These are phyloP conservation scores for Lactuca sativa DNA, from an alignment of 129 eudicot genomes.

Conservation along the genomic window DNA sequence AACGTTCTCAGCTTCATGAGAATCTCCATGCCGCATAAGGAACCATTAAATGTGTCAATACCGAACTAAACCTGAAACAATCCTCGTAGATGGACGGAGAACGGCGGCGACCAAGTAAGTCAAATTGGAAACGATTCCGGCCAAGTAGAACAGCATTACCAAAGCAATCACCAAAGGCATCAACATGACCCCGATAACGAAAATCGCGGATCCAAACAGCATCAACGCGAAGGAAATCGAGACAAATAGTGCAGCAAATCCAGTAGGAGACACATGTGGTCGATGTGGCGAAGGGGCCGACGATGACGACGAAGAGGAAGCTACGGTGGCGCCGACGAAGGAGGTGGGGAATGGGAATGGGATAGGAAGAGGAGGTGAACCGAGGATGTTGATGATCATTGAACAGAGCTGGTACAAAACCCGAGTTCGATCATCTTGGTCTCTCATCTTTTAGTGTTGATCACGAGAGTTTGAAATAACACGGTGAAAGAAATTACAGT, in stretches of 20 bases:
- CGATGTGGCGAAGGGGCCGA: constrained; percentile 17
- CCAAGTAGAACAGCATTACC: constrained; percentile 56
- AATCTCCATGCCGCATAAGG: constrained; percentile 26
- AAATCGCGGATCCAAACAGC: constrained; percentile 61
- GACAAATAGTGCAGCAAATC: constrained; percentile 55
- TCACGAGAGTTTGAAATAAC: not conserved
- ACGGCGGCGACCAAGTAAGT: constrained; percentile 40
- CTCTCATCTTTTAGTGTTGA: constrained; percentile 24
- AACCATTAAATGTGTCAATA: constrained; percentile 10
- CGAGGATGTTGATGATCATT: constrained; percentile 59
- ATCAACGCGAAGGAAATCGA: constrained; percentile 66
- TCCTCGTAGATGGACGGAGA: constrained; percentile 33
- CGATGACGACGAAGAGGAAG: constrained; percentile 39
- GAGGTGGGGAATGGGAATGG: constrained; percentile 45
- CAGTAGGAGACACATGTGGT: constrained; percentile 45
- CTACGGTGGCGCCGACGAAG: constrained; percentile 19
- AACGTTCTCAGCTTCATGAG: constrained; percentile 25
- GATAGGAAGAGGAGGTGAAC: constrained; percentile 48
- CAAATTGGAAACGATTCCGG: constrained; percentile 44
- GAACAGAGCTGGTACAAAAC: constrained; percentile 50
- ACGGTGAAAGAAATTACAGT: not conserved
- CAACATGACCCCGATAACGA: constrained; percentile 61
- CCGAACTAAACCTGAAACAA: constrained; percentile 24
- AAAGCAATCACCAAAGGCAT: constrained; percentile 64
- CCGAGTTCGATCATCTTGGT: constrained; percentile 40